phyloP scores from a whole-genome alignment of 2,329 filamentous ascomycete genomes.

The Trichophyton mentagrophytes region DNA sequence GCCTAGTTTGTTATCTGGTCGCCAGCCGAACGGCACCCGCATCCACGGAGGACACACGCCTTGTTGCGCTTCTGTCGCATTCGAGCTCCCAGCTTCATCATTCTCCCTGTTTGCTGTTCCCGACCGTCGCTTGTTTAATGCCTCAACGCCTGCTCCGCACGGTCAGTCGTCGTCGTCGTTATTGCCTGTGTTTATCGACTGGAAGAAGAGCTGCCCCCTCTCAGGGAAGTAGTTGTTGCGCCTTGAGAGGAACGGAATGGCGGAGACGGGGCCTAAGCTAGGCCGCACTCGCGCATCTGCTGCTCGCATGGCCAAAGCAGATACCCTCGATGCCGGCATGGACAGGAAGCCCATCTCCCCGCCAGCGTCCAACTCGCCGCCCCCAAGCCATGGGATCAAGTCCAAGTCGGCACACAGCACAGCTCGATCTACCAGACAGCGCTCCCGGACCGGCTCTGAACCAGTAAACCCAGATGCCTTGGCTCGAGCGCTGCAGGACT shows the following conservation, averaged over 20 bases:
- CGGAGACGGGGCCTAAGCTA: background rate
- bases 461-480: slow-evolving; percentile 48
- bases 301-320: background rate
- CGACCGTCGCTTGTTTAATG: background rate
- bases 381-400: slow-evolving; percentile 41
- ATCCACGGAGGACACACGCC: background rate
- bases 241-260: background rate
- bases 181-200: background rate
- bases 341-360: slow-evolving; percentile 33
- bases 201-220: background rate
- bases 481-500: slow-evolving; percentile 48
- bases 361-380: slow-evolving; percentile 48
- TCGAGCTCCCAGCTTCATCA: background rate
- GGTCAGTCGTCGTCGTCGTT: background rate
- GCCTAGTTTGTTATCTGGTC: background rate
- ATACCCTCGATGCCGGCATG: background rate
- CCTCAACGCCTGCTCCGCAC: background rate
- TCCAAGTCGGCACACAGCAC: slow-evolving; percentile 12
- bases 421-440: slow-evolving; percentile 17
- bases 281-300: background rate
- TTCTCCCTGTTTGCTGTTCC: background rate
- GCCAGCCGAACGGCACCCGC: background rate
- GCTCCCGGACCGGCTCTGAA: slow-evolving; percentile 31
- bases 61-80: background rate
- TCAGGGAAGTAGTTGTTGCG: background rate